Percentiles rank a stretch among this genome's conserved stretches.
These are phyloP conservation scores for Gracilariopsis chorda DNA, from an alignment of 23 red algal genomes.

Conservation along the genomic window DNA sequence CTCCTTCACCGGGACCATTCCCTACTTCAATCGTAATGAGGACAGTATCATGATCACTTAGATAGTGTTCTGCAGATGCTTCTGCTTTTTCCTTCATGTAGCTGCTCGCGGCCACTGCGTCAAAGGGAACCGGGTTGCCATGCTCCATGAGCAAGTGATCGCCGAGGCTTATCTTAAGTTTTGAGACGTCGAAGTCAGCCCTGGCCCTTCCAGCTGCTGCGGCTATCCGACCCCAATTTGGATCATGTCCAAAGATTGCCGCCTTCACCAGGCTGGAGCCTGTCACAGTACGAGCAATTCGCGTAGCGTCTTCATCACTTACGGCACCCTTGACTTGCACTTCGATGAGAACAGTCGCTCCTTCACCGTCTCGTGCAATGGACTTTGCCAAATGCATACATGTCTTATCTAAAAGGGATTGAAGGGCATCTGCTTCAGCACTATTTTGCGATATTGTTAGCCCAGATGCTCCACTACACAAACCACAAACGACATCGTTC, in stretches of 20 bases:
- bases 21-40: conserved; percentile 74
- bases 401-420: conserved; percentile 29
- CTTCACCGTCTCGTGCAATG: conserved; percentile 97
- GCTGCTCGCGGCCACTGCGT: conserved; percentile 59
- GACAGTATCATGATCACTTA: conserved; percentile 76
- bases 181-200: conserved; percentile 51
- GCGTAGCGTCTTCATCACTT: conserved; percentile 72
- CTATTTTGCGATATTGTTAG: not conserved
- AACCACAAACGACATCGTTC: conserved; percentile 90
- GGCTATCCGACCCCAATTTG: conserved; percentile 96
- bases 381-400: conserved; percentile 77
- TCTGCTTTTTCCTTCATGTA: conserved; percentile 79
- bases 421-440: conserved; percentile 19
- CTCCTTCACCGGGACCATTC: conserved; percentile 55
- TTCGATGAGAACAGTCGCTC: conserved; percentile 91
- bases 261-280: conserved; percentile 82
- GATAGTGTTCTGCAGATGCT: conserved; percentile 41
- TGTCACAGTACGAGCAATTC: conserved; percentile 71
- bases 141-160: conserved; percentile 67
- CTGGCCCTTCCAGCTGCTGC: conserved; percentile 83
- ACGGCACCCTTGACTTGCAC: conserved; percentile 72
- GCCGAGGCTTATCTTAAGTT: conserved; percentile 75
- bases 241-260: conserved; percentile 94
- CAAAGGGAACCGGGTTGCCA: conserved; percentile 79
- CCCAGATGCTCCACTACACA: conserved; percentile 73